These are phyloP conservation scores for Pseudogymnoascus sp. DNA, from an alignment of 2,329 filamentous ascomycete genomes.

Conservation along the genomic window DNA sequence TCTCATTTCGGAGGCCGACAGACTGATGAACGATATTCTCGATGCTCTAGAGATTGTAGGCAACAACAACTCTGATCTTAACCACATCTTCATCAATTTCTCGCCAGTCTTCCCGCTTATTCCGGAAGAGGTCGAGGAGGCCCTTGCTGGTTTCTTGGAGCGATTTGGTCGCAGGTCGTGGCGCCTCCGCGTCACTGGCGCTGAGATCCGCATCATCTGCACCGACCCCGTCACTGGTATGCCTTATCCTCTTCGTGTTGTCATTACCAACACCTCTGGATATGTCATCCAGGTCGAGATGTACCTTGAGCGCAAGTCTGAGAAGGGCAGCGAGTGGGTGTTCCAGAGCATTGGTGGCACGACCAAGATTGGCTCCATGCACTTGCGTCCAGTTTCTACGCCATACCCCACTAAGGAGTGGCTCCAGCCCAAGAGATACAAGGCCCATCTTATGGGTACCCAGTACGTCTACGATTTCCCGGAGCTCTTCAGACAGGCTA, in stretches of 20 bases:
- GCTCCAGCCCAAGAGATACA: slow-evolving; percentile 97
- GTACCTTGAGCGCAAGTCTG: slow-evolving; percentile 95
- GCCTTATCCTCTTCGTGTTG: slow-evolving; percentile 86
- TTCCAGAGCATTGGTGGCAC: slow-evolving; percentile 97
- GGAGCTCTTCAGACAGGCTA: slow-evolving; percentile 95
- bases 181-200: slow-evolving; percentile 92
- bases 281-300: slow-evolving; percentile 97
- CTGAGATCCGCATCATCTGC: slow-evolving; percentile 97
- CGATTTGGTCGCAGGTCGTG: slow-evolving; percentile 92
- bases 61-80: slow-evolving; percentile 98
- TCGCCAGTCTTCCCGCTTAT: slow-evolving; percentile 90
- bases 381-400: slow-evolving; percentile 81
- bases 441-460: slow-evolving; percentile 97
- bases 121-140: slow-evolving; percentile 84
- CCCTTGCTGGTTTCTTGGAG: slow-evolving; percentile 89
- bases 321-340: slow-evolving; percentile 89
- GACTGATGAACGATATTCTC: slow-evolving; percentile 94
- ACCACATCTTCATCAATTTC: slow-evolving; percentile 99
- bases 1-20: slow-evolving; percentile 92
- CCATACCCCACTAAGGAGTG: slow-evolving; percentile 98
- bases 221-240: slow-evolving; percentile 78
- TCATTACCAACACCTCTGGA: slow-evolving; percentile 96
- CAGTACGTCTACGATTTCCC: slow-evolving; percentile 99
- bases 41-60: slow-evolving; percentile 97
- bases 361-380: slow-evolving; percentile 91